A percentile compares a stretch with the other conserved stretches of the same genome.
Conservation (phyloP, 108 stramenopile species). For the Stephanodiscus minutulus region DNA sequence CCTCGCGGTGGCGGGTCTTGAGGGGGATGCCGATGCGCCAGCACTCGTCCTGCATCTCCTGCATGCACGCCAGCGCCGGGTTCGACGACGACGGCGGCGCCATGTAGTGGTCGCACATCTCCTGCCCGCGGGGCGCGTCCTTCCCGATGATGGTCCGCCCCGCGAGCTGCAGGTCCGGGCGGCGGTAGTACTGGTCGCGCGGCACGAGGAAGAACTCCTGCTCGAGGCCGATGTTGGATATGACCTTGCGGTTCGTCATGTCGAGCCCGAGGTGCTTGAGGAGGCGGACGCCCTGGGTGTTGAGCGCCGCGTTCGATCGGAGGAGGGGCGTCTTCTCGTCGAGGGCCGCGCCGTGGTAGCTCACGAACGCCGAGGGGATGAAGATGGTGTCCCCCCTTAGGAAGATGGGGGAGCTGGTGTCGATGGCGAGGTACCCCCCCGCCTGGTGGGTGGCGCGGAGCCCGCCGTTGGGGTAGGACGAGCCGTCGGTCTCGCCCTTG, state of each 20-base stretch:
- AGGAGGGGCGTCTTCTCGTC: constrained; percentile 97
- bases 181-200: constrained; percentile 88
- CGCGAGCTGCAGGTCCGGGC: constrained; percentile 91
- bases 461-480: constrained; percentile 95
- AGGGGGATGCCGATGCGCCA: constrained; percentile 88
- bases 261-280: constrained; percentile 80
- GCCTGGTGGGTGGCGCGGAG: constrained; percentile 93
- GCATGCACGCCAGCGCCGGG: constrained; percentile 89
- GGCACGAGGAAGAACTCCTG: constrained; percentile 97
- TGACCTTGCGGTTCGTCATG: constrained; percentile 54
- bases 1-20: constrained; percentile 95
- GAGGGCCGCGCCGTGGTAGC: constrained; percentile 91
- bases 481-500: constrained; percentile 95
- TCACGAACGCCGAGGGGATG: constrained; percentile 91
- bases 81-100: constrained; percentile 80
- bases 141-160: constrained; percentile 95
- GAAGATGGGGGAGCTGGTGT: constrained; percentile 90
- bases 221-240: constrained; percentile 94
- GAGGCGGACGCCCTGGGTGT: constrained; percentile 83
- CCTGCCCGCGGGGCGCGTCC: constrained; percentile 92
- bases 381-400: constrained; percentile 93
- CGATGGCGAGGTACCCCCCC: constrained; percentile 91
- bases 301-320: constrained; percentile 86
- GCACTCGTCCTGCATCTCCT: constrained; percentile 93
- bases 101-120: constrained; percentile 97